Conservation (phyloP, 2,329 filamentous ascomycete species). For the Neocatenulostroma microsporum region DNA sequence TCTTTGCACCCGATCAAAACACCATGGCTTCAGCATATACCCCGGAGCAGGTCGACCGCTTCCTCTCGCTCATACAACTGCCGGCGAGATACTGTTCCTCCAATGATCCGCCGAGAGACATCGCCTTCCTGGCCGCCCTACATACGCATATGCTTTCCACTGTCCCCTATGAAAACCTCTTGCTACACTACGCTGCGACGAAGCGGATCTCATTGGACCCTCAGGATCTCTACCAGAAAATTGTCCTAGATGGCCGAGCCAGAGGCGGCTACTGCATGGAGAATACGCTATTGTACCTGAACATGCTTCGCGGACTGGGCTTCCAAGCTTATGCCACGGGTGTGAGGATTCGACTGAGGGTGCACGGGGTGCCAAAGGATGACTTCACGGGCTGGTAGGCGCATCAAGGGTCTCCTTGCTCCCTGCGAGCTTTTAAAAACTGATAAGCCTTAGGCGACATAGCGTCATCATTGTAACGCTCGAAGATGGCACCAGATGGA, state of each 20-base stretch:
- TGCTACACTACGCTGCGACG: conserved; percentile 45
- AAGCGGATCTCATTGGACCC: conserved; percentile 44
- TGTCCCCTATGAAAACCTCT: conserved; percentile 51
- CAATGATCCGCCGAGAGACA: conserved; percentile 1
- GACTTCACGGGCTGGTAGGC: conserved; percentile 17
- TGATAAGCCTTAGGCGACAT: conserved; percentile 21
- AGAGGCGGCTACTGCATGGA: conserved; percentile 57
- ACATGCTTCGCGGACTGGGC: conserved; percentile 44
- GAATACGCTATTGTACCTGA: conserved; percentile 45
- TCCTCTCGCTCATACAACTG: not conserved
- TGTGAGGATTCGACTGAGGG: conserved; percentile 22
- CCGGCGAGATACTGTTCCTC: not conserved
- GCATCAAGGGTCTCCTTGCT: no score
- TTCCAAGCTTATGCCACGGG: conserved; percentile 36
- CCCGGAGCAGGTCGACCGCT: not conserved
- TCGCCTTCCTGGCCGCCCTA: not conserved
- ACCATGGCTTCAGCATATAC: not conserved
- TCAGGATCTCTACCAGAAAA: conserved; percentile 44
- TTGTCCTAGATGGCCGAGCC: conserved; percentile 33
- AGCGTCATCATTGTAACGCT: conserved; percentile 41
- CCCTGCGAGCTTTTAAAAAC: not conserved
- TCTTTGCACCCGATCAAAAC: no score
- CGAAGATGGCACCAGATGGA: conserved; percentile 41
- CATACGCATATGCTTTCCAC: conserved; percentile 28
- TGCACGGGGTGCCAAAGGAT: conserved; percentile 18